Evolutionary conservation across 257 asterid genomes (phyloP).

Genomic region (Ballota nigra): DNA sequence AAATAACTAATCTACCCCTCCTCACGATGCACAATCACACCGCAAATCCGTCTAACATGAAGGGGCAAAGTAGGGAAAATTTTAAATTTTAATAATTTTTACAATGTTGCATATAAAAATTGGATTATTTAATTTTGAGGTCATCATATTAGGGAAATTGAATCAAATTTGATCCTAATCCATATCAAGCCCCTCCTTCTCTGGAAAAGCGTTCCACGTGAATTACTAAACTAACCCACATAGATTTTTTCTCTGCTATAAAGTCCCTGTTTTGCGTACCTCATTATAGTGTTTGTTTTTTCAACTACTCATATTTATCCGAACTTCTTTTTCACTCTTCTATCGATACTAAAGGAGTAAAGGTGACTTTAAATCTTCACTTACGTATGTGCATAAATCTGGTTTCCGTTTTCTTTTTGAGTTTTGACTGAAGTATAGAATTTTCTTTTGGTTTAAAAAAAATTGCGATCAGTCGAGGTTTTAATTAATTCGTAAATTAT

Average conservation of each 20-base stretch:
- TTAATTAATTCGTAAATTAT: neutral
- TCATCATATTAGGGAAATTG: neutral
- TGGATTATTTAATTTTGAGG: neutral
- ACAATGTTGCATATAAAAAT: neutral
- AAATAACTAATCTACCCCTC: neutral
- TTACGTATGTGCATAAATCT: neutral
- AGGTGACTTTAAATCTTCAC: neutral
- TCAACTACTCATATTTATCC: slow-evolving; percentile 15
- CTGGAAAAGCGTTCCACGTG: neutral
- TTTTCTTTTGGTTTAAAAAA: neutral
- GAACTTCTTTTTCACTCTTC: neutral
- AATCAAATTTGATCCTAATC: neutral
- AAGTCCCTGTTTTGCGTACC: neutral
- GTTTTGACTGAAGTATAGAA: neutral
- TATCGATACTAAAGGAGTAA: too few species aligned
- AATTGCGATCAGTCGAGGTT: neutral
- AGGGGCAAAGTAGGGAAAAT: neutral
- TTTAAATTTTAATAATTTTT: too few species aligned
- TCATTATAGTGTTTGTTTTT: neutral
- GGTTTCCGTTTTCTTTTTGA: neutral
- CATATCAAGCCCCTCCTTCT: neutral
- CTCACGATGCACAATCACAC: neutral
- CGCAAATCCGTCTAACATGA: neutral
- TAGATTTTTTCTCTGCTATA: neutral
- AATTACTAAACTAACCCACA: slow-evolving; percentile 16